Conservation (phyloP, 2,329 filamentous ascomycete species). For the Neofusicoccum kwambonambiense region DNA sequence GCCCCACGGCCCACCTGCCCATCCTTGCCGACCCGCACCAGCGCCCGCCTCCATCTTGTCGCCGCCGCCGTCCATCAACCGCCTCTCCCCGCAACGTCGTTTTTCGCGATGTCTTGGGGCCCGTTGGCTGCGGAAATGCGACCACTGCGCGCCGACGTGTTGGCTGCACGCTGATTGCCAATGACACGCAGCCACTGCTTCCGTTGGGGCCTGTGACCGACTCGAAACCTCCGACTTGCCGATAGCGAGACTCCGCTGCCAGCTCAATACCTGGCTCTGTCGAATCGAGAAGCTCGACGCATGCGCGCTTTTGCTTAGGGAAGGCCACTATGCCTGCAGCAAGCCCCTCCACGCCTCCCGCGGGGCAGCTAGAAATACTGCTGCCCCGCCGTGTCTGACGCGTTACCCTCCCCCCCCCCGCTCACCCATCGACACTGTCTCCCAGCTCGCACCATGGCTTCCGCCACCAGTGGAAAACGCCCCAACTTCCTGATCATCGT, state of each 20-base stretch:
- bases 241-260: background rate
- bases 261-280: background rate
- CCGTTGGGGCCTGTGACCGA: background rate
- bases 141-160: too few species aligned
- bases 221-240: background rate
- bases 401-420: background rate
- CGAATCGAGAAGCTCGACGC: background rate
- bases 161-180: background rate
- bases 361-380: background rate
- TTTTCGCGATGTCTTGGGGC: too few species aligned
- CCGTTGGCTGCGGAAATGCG: too few species aligned
- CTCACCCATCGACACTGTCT: too few species aligned
- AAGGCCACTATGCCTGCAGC: background rate
- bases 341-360: background rate
- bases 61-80: background rate
- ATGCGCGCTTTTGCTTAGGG: background rate
- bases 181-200: background rate
- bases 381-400: background rate
- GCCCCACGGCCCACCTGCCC: background rate
- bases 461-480: conserved; percentile 34
- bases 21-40: background rate
- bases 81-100: background rate
- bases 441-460: conserved; percentile 11
- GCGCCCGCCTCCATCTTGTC: background rate
- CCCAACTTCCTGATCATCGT: conserved; percentile 62